phyloP scores from a whole-genome alignment of 2,329 filamentous ascomycete genomes.

The Aspergillus sp. region DNA sequence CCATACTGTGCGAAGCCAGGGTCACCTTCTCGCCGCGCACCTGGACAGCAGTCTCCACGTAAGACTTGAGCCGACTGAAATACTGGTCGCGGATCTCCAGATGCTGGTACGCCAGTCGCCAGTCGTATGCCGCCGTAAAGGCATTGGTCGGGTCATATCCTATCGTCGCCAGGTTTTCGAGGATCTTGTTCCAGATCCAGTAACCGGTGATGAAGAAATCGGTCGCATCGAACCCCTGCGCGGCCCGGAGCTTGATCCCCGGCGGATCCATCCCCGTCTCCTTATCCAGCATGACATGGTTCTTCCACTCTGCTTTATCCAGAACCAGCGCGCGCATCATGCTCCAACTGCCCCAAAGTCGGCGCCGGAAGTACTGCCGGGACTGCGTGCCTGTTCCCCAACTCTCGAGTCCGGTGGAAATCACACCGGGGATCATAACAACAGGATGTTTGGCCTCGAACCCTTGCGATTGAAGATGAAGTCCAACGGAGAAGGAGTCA shows the following conservation, averaged over 20 bases:
- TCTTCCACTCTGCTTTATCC: constrained; percentile 94
- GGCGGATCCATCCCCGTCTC: constrained; percentile 87
- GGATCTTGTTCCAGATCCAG: constrained; percentile 99
- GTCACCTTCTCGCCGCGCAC: constrained; percentile 77
- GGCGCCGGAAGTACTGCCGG: constrained; percentile 86
- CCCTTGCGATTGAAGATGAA: constrained; percentile 79
- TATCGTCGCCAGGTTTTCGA: constrained; percentile 93
- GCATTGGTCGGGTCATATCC: constrained; percentile 85
- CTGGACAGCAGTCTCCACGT: constrained; percentile 81
- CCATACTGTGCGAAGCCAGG: constrained; percentile 94
- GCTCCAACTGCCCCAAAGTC: constrained; percentile 96
- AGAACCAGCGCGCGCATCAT: constrained; percentile 96
- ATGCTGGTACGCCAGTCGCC: constrained; percentile 87
- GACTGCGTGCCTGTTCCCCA: constrained; percentile 89
- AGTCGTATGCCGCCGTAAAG: constrained; percentile 76
- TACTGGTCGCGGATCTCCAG: constrained; percentile 90
- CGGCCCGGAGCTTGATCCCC: constrained; percentile 83
- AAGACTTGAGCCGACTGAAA: constrained; percentile 83
- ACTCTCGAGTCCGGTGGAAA: constrained; percentile 93
- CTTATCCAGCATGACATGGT: constrained; percentile 95
- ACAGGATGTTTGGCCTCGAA: constrained; percentile 80
- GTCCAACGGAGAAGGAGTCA: constrained; percentile 88
- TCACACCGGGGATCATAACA: constrained; percentile 96
- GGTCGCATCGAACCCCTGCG: constrained; percentile 94
- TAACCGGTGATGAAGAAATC: constrained; percentile 83